These are phyloP conservation scores for Blastomyces gilchristii DNA, from an alignment of 2,329 filamentous ascomycete species.

Conservation along the genomic window DNA sequence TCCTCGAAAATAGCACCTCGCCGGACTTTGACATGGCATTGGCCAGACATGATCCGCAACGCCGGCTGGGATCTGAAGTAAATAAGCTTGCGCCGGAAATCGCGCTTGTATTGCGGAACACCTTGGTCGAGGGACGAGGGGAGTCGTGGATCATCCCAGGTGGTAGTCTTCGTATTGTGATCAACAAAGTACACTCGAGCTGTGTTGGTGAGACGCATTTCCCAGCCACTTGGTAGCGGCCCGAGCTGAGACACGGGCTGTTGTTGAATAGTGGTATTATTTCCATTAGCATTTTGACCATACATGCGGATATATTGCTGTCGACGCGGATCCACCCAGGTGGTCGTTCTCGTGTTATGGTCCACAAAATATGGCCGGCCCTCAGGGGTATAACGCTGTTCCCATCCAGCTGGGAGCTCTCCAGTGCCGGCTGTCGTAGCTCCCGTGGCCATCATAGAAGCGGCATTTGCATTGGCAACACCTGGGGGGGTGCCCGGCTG, in stretches of 20 bases:
- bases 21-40: conserved; percentile 96
- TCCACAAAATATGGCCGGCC: conserved; percentile 95
- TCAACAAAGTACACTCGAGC: conserved; percentile 98
- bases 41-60: conserved; percentile 85
- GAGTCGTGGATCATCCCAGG: conserved; percentile 93
- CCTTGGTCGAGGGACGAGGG: conserved; percentile 96
- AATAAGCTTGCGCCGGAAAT: conserved; percentile 94
- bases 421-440: conserved; percentile 89
- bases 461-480: conserved; percentile 43
- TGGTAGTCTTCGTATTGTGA: conserved; percentile 98
- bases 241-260: conserved; percentile 96
- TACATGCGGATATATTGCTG: conserved; percentile 99
- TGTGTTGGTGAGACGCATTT: conserved; percentile 98
- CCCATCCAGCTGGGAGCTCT: conserved; percentile 91
- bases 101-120: conserved; percentile 97
- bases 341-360: conserved; percentile 95
- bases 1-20: conserved; percentile 97
- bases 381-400: conserved; percentile 90
- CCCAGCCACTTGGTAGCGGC: conserved; percentile 92
- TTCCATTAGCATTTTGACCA: conserved; percentile 64
- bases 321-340: conserved; percentile 93
- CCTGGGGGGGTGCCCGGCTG: conserved; percentile 35
- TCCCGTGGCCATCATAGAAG: conserved; percentile 88
- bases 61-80: conserved; percentile 98
- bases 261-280: conserved; percentile 82